Evolutionary conservation across 2,329 filamentous ascomycete genomes (phyloP), one percentile per base, ranked within the genome.

Genomic region (Beauveria sp.): DNA sequence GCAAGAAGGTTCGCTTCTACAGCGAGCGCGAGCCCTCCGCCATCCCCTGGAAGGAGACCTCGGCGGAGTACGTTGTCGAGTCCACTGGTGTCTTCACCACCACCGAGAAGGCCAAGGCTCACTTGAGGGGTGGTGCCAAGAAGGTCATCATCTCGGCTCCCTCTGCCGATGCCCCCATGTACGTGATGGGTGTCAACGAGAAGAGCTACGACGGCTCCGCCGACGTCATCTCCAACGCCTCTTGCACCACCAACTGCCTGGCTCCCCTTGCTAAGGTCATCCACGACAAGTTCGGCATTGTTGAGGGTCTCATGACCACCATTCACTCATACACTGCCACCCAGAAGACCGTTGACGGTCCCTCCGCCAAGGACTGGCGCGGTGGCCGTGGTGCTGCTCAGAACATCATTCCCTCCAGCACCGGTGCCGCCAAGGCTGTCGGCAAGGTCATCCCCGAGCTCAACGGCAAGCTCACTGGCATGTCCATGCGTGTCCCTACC

Each of bases 211-310:
- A 90, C 79, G 87, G 89, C 76, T 90, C 90, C 77, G 85, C 94
- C 78, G 82, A 91, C 72, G 88, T 99, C 78, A 91, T 97, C 83
- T 97, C 94, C 82, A 99, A 99, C 84, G 94, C 94, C 72, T 97
- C 94, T 71, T 97, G 94, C 91, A 99, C 94, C 79, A 97, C 94
- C 85, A 99, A 99, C 91, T 97, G 94, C 88, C 83, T 99, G 80
- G 94, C 94, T 79, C 94, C 94, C 77, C 90, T 99, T 68, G 94
- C 94, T 84, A 99, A 97, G 90, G 92, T 97, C 75, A 87, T 99
- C 83, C 84, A 99, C 87, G 93, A 97, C 86, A 96, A 97, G 80
- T 99, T 89, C 84, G 88, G 84, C 79, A 94, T 99, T 77, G 80
- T 97, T 74, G 94, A 99, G 87, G 94, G 93, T 86, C 88, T 97